phyloP scores from a whole-genome alignment of 140 eudicot genomes.

The Oenanthe javanica region DNA sequence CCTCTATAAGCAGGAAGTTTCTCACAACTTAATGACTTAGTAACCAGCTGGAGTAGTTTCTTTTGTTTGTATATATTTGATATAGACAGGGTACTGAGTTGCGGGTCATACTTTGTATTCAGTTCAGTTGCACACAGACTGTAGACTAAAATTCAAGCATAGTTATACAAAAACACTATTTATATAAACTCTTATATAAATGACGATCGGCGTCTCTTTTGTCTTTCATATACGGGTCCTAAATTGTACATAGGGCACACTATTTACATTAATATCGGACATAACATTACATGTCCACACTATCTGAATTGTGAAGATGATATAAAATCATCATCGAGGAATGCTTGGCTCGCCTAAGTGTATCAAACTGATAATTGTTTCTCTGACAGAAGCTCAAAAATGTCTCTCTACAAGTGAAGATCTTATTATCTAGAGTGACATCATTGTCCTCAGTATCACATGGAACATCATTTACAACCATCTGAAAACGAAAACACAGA shows the following conservation, averaged over 20 bases:
- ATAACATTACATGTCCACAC: not conserved
- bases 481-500: constrained; percentile 28
- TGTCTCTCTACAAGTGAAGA: constrained; percentile 55
- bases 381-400: constrained; percentile 66
- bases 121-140: not conserved
- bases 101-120: not conserved
- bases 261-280: not conserved
- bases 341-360: constrained; percentile 82
- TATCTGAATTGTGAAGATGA: constrained; percentile 44
- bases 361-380: constrained; percentile 67
- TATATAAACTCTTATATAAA: too few relatives aligned
- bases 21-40: constrained; percentile 13
- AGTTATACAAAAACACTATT: not conserved
- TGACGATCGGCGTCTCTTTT: not conserved
- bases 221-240: not conserved
- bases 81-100: not conserved
- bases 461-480: constrained; percentile 39
- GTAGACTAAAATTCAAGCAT: not conserved
- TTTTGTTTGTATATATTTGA: not conserved
- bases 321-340: constrained; percentile 89
- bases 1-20: constrained; percentile 75
- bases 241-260: not conserved
- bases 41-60: not conserved
- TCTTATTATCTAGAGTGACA: constrained; percentile 33
- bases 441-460: constrained; percentile 67